phyloP scores from a whole-genome alignment of 208 protist species.

The Wallacemonas sp. region DNA sequence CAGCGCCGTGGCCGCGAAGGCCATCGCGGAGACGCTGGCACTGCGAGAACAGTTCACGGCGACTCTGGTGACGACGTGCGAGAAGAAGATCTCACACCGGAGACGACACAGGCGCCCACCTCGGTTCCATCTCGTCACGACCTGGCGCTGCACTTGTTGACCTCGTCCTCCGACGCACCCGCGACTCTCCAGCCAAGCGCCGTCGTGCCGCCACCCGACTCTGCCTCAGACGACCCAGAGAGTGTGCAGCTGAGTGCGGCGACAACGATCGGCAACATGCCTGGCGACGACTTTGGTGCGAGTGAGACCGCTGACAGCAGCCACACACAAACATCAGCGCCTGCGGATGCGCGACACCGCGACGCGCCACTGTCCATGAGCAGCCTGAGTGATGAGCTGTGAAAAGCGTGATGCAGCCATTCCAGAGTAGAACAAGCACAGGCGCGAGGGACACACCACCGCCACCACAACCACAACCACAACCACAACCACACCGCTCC shows the following conservation, averaged over 20 bases:
- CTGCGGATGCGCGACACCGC: not conserved
- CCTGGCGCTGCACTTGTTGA: too few species aligned
- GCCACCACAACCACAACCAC: too few species aligned
- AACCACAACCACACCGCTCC: too few species aligned
- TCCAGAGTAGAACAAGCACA: too few species aligned
- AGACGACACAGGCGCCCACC: too few species aligned
- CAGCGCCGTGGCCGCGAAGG: not conserved
- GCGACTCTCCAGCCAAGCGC: not conserved
- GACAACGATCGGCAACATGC: not conserved
- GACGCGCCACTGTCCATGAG: not conserved
- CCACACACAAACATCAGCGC: not conserved
- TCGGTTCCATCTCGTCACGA: too few species aligned
- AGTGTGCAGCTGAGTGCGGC: slow-evolving; percentile 12
- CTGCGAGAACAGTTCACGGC: not conserved
- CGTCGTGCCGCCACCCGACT: not conserved
- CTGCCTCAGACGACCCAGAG: not conserved
- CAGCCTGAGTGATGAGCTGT: slow-evolving; percentile 6
- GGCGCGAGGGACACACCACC: too few species aligned
- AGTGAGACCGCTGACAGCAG: not conserved
- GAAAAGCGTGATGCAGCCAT: too few species aligned
- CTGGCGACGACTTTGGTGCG: not conserved
- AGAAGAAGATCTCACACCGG: too few species aligned
- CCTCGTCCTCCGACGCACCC: too few species aligned
- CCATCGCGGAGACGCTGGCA: not conserved
- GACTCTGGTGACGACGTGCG: too few species aligned